phyloP scores from a whole-genome alignment of 1,139 yeast species.

The Pneumocystis jirovecii region DNA sequence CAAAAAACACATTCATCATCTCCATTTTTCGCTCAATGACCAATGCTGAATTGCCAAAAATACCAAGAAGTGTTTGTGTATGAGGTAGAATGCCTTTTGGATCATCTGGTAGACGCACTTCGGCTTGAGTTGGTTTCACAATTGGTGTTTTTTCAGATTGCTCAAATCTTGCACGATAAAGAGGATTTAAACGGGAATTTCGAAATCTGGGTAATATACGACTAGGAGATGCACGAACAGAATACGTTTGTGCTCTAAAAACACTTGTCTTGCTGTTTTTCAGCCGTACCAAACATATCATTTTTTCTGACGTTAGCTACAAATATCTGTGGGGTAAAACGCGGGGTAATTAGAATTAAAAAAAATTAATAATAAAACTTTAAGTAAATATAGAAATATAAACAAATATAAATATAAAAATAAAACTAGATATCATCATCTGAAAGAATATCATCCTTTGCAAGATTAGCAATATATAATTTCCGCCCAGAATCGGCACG shows the following conservation, averaged over 20 bases:
- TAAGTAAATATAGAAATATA: not conserved
- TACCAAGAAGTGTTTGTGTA: not conserved
- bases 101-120: not conserved
- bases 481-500: not conserved
- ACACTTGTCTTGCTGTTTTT: not conserved
- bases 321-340: not conserved
- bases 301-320: not conserved
- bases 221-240: not conserved
- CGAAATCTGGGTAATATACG: not conserved
- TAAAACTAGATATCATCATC: not conserved
- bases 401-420: not conserved
- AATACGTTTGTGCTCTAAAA: not conserved
- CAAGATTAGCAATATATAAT: not conserved
- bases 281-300: not conserved
- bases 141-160: not conserved
- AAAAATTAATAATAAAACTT: not conserved
- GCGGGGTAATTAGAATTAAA: not conserved
- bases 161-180: not conserved
- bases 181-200: not conserved
- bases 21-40: conserved; percentile 81
- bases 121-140: not conserved
- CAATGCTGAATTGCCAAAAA: conserved; percentile 40
- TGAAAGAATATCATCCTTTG: not conserved
- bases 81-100: not conserved
- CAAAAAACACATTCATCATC: conserved; percentile 61